These are phyloP conservation scores for Thielaviopsis populi DNA, from an alignment of 2,329 filamentous ascomycete species.

Conservation along the genomic window DNA sequence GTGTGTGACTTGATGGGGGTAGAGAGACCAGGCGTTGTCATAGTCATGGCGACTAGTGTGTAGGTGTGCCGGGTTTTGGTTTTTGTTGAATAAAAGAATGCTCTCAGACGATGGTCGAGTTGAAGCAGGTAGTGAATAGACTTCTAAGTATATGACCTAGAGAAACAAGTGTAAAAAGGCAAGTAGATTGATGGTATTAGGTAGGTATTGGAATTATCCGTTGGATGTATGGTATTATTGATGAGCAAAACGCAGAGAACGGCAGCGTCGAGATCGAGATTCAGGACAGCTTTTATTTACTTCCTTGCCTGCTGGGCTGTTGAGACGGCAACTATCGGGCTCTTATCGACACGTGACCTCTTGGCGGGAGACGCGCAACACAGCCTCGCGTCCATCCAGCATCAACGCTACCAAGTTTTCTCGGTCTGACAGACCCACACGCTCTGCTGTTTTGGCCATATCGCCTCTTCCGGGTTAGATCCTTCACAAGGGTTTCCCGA, in stretches of 20 bases:
- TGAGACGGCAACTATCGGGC: constrained; percentile 16
- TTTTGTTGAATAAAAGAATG: not conserved
- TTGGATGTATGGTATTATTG: not conserved
- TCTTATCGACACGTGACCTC: not conserved
- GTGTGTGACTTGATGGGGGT: constrained; percentile 92
- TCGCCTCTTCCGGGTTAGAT: not conserved
- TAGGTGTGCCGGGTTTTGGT: not conserved
- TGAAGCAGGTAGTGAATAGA: constrained; percentile 9
- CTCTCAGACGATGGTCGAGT: not conserved
- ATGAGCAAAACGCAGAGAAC: not conserved
- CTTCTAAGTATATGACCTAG: constrained; percentile 19
- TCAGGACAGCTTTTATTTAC: constrained; percentile 31
- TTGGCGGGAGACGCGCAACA: not conserved
- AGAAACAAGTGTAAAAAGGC: constrained; percentile 20
- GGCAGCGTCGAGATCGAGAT: not conserved
- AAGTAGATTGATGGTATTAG: constrained; percentile 17
- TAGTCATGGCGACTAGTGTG: constrained; percentile 27
- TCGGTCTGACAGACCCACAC: too few relatives aligned
- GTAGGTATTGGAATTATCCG: constrained; percentile 5
- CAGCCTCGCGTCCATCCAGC: not conserved
- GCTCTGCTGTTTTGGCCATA: not conserved
- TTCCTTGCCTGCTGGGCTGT: constrained; percentile 24
- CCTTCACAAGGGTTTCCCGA: not conserved
- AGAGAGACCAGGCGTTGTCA: constrained; percentile 69
- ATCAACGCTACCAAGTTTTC: too few relatives aligned